Base-by-base conservation (phyloP, 345 rosid genomes). In the Boechera divaricarpa region DNA sequence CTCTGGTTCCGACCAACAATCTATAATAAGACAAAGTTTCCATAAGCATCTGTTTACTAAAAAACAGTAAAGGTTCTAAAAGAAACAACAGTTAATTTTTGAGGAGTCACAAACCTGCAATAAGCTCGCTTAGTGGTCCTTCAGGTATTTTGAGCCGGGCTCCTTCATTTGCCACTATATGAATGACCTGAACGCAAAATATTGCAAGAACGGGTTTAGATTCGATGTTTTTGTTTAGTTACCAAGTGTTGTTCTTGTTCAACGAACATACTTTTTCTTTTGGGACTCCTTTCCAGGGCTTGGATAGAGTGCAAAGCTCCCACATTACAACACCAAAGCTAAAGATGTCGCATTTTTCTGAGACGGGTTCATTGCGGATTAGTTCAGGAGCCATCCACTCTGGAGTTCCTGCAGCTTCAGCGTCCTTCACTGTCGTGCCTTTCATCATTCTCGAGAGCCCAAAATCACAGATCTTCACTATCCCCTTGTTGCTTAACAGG, bases 351-450 rank as follows among this genome's bases (percentile, higher is more conserved):
- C 91, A 88, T 80, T 94, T 94, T 78, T 90, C 95, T 2, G 95
- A 83, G 79, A 90, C 85, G 29, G 87, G 86, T 44, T 90, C 94
- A 32, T 85, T 90, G 4, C 94, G 90, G 56, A 87, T 83, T 33
- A 92, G 92, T 75, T 94, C 98, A 26, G 98, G 98, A 69, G 95
- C 98, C 91, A 94, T 87, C 92, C 92, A 94, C 76, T 88, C 89
- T 4, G 95, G 97, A 41, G 97, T 92, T 83, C 98, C 98, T 5
- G 94, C 96, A 65, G 95, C 84, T 47, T 87, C 83, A 18, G 80
- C 72, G 73, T 85, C 89, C 66, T 82, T 78, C 76, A 84, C 80
- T 62, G 87, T 80, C 10, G 49, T 62, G 24, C 81, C 86, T 6
- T 80, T 80, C 88, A 88, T 87, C 55, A 83, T 81, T 80, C 86